Percentiles rank a stretch among this genome's conserved stretches.
Evolutionary conservation across 2,329 filamentous ascomycete genomes (phyloP).

Genomic region (Beauveria sp.): DNA sequence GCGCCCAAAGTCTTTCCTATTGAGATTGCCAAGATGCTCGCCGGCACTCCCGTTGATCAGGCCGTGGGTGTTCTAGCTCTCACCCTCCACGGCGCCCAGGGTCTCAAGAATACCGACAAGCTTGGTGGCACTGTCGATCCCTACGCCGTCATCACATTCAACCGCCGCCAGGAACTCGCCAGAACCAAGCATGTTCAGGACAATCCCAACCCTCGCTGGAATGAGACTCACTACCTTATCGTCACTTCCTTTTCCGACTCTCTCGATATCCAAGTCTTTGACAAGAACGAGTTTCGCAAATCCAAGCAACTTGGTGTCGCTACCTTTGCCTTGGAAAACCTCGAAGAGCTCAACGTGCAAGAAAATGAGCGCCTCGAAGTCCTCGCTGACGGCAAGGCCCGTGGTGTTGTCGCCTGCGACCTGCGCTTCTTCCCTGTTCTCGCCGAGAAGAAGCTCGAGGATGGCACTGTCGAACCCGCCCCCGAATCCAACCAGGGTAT

Average conservation of each 20-base stretch:
- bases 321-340: conserved; percentile 74
- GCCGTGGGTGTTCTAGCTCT: conserved; percentile 90
- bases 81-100: conserved; percentile 83
- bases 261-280: conserved; percentile 76
- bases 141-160: conserved; percentile 78
- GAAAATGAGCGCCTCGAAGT: conserved; percentile 85
- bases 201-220: conserved; percentile 84
- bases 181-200: conserved; percentile 84
- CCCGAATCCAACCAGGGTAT: conserved; percentile 93
- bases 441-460: conserved; percentile 60
- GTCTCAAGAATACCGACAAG: conserved; percentile 91
- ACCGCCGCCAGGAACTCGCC: conserved; percentile 71
- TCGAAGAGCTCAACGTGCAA: conserved; percentile 69
- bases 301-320: conserved; percentile 90
- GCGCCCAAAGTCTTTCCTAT: conserved; percentile 96
- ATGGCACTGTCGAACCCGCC: conserved; percentile 71
- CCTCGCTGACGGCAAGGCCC: conserved; percentile 72
- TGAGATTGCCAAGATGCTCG: conserved; percentile 96
- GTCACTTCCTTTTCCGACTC: conserved; percentile 85
- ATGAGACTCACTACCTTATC: conserved; percentile 93
- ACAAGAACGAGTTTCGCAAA: conserved; percentile 94
- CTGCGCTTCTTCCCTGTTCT: conserved; percentile 94
- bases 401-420: conserved; percentile 73
- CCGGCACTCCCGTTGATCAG: conserved; percentile 87
- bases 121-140: conserved; percentile 89